Conservation (phyloP, 176 grass and related monocot species). For the Avena eriantha region DNA sequence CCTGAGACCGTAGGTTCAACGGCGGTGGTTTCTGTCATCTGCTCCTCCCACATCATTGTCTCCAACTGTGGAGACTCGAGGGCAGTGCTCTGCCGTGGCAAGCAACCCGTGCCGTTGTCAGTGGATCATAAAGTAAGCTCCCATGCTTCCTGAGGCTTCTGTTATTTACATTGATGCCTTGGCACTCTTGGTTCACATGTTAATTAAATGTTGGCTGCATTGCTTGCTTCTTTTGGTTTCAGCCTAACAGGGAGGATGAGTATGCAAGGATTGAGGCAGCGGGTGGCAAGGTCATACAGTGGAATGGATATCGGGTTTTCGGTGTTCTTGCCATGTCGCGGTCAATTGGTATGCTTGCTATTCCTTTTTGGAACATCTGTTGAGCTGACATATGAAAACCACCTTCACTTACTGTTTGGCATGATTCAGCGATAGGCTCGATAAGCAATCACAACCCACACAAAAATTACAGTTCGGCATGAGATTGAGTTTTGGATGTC, state of each 20-base stretch:
- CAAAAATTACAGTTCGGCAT: conserved; percentile 9
- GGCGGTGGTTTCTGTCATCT: conserved; percentile 76
- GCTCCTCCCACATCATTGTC: conserved; percentile 89
- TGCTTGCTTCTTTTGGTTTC: conserved; percentile 18
- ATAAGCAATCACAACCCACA: not conserved
- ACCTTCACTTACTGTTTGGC: conserved; percentile 20
- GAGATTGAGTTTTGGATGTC: not conserved
- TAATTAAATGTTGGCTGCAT: conserved; percentile 43
- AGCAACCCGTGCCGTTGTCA: conserved; percentile 75
- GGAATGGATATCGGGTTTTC: conserved; percentile 98
- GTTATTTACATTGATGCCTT: conserved; percentile 31
- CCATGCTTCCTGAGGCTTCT: not conserved
- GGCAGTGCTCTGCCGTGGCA: conserved; percentile 87
- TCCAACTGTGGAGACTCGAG: conserved; percentile 85
- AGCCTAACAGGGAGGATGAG: conserved; percentile 99
- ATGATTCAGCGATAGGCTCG: not conserved
- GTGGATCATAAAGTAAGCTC: conserved; percentile 87
- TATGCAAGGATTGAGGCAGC: conserved; percentile 83
- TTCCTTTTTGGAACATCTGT: conserved; percentile 12
- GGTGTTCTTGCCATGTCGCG: conserved; percentile 99
- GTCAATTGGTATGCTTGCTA: conserved; percentile 77
- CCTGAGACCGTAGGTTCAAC: conserved; percentile 84
- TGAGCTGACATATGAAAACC: conserved; percentile 4
- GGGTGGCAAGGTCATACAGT: conserved; percentile 95
- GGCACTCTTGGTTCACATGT: conserved; percentile 44